Evolutionary conservation across 2,329 filamentous ascomycete genomes (phyloP).

Genomic region (Didymosphaeria variabile): DNA sequence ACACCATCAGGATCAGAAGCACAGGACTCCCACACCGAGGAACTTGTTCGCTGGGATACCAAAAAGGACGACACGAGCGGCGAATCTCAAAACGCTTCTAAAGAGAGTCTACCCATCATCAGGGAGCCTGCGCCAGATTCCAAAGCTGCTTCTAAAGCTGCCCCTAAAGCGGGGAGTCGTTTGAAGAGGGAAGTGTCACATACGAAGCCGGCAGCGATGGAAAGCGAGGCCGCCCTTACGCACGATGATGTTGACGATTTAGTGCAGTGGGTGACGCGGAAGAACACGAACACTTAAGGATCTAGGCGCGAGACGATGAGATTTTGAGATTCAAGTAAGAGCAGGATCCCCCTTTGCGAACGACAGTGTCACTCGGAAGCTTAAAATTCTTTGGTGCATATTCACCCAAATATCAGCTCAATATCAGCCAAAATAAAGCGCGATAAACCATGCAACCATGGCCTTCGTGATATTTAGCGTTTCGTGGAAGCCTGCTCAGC

Average conservation of each 20-base stretch:
- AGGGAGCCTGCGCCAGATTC: not conserved
- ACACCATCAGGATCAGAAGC: constrained; percentile 1
- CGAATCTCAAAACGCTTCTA: constrained; percentile 16
- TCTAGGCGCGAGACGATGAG: not conserved
- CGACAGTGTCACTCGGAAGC: too few species aligned
- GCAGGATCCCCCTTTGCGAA: not conserved
- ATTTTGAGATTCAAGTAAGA: not conserved
- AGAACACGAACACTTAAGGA: constrained; percentile 9
- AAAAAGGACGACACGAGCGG: constrained; percentile 23
- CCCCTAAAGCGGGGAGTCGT: not conserved
- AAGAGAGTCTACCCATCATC: not conserved
- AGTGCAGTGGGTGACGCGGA: constrained; percentile 25
- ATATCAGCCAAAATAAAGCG: too few species aligned
- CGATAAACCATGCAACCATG: too few species aligned
- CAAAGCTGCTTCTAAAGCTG: not conserved
- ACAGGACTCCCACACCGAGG: constrained; percentile 13
- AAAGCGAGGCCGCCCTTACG: constrained; percentile 18
- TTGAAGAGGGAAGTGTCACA: constrained; percentile 14
- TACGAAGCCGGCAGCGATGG: constrained; percentile 9
- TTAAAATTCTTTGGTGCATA: too few species aligned
- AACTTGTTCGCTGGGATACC: constrained; percentile 17
- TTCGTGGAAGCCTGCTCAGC: too few species aligned
- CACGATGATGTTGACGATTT: constrained; percentile 29
- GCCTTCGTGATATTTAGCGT: too few species aligned
- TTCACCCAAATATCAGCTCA: too few species aligned